These are phyloP conservation scores for Cnidoscolus chayamansa DNA, from an alignment of 441 rosid genomes.

Conservation along the genomic window DNA sequence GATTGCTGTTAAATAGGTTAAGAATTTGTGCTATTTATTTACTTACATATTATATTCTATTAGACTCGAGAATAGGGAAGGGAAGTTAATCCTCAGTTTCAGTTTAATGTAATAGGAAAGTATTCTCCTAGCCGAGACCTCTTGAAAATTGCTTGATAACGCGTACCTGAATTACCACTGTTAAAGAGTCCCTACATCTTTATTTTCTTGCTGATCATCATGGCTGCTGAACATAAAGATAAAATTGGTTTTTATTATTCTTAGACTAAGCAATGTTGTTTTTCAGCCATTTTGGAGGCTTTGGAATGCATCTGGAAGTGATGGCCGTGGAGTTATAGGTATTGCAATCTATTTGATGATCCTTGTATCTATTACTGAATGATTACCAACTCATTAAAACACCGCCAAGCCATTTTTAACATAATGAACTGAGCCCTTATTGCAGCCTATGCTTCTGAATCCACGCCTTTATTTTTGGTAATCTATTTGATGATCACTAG, in stretches of 20 bases:
- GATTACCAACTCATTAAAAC: too few species aligned
- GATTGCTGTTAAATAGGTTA: too few species aligned
- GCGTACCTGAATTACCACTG: conserved; percentile 1
- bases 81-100: too few species aligned
- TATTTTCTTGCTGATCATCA: background rate
- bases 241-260: background rate
- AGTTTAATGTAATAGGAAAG: background rate
- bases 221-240: background rate
- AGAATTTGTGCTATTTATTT: too few species aligned
- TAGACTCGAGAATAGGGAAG: too few species aligned
- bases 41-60: background rate
- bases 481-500: conserved; percentile 10
- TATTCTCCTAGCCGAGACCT: background rate
- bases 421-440: too few species aligned
- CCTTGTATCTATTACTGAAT: conserved; percentile 14
- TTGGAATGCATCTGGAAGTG: conserved; percentile 94
- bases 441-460: too few species aligned
- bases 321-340: conserved; percentile 98
- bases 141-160: background rate
- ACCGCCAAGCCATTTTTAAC: too few species aligned
- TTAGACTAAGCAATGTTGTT: conserved; percentile 5
- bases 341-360: conserved; percentile 17
- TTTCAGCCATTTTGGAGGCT: conserved; percentile 97
- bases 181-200: background rate
- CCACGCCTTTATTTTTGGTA: background rate